Percentiles rank a stretch among this genome's conserved stretches.
Conservation (phyloP, 352 stramenopile species). For the Aphanomyces invadans region DNA sequence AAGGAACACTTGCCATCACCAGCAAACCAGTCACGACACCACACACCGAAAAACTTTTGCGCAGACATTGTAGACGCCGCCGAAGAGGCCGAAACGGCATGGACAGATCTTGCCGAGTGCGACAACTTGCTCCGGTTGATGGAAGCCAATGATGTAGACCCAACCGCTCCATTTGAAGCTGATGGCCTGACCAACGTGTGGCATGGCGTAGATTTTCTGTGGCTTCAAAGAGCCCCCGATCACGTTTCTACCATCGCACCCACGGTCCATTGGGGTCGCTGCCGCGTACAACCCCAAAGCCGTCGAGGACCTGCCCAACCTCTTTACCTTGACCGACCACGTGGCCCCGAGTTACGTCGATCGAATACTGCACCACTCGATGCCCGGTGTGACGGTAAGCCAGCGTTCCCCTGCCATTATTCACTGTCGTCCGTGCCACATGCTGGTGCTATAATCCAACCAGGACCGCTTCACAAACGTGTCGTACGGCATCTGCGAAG, state of each 20-base stretch:
- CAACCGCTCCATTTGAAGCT: too few species aligned
- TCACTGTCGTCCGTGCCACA: too few species aligned
- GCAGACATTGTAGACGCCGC: slow-evolving; percentile 25
- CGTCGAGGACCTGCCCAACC: slow-evolving; percentile 25
- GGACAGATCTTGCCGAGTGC: slow-evolving; percentile 62
- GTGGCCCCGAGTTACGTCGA: slow-evolving; percentile 15
- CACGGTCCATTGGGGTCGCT: slow-evolving; percentile 44
- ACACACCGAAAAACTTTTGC: background rate
- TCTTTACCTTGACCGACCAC: slow-evolving; percentile 5
- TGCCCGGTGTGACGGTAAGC: slow-evolving; percentile 39
- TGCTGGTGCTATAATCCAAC: too few species aligned
- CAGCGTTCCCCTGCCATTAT: too few species aligned
- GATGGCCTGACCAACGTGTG: too few species aligned
- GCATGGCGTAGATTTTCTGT: slow-evolving; percentile 68
- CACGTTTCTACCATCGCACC: slow-evolving; percentile 63
- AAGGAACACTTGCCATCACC: background rate
- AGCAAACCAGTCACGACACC: background rate
- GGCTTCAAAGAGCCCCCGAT: slow-evolving; percentile 77
- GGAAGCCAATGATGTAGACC: slow-evolving; percentile 61
- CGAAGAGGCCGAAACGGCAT: slow-evolving; percentile 53
- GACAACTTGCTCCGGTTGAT: slow-evolving; percentile 63
- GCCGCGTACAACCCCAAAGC: slow-evolving; percentile 41
- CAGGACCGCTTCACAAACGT: slow-evolving; percentile 48
- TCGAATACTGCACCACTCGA: slow-evolving; percentile 44
- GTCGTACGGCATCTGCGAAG: slow-evolving; percentile 59